Evolutionary conservation across 805 yeast species (phyloP), one percentile per base, ranked within the genome.

Genomic region (Saccharomycopsis microspora): DNA sequence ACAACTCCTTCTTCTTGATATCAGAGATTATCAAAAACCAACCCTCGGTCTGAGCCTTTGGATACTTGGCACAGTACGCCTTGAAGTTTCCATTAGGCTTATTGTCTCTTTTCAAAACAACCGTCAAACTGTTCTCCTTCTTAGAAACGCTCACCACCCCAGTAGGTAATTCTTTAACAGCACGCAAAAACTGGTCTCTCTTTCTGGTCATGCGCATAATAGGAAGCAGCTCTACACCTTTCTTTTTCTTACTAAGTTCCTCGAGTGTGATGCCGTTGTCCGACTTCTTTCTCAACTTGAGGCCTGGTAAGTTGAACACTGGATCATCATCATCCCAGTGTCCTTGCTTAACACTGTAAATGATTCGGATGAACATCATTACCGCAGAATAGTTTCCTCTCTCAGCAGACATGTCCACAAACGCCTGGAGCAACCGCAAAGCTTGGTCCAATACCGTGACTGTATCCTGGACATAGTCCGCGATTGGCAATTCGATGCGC

Each of bases 391-490:
- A 67, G 56, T 77, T 82, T 0, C 96, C 96, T 55, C 80, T 58
- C 56, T 90, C 97, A 2, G 96, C 78, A 1, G 93, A 80, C 27
- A 85, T 86, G 64, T 93, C 99, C 50, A 90, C 81, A 55, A 76
- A 82, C 0, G 97, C 97, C 60, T 93, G 98, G 46, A 89, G 65
- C 53, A 93, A 82, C 75, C 98, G 95, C 58, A 93, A 69, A 5
- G 95, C 79, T 66, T 93, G 98, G 59, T 94, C 99, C 49, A 93
- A 67, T 6, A 93, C 95, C 0, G 97, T 81, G 9, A 88, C 78
- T 0, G 96, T 88, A 63, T 93, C 98, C 60, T 90, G 97, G 6
- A 83, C 71, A 60, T 93, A 93, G 69, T 93, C 99, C 0, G 95
- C 94, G 58, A 93, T 85, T 1, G 97, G 98, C 43, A 93, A 68